Base-by-base conservation (phyloP, 2,329 filamentous ascomycete genomes). In the Botrytis cinerea region DNA sequence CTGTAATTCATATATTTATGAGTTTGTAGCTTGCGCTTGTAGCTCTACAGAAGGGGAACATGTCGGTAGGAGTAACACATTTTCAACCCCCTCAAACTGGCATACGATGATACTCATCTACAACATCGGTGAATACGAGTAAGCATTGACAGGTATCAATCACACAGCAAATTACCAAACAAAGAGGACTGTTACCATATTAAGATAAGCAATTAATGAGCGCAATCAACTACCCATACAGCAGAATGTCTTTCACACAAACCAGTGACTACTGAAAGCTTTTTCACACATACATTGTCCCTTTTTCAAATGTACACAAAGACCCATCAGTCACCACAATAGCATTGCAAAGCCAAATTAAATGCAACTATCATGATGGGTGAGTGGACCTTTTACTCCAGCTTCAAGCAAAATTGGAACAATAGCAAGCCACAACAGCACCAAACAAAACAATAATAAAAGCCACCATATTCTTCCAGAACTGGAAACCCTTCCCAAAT, bases 191-290 rank as follows among this genome's bases (percentile, higher is more conserved):
- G 25, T 7, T 43, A 45, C 16, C 16, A 18, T 7, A 63, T 28
- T 43, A 28, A 45, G 57, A 32, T 59, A 4, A 59, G 28, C 57
- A 48, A 66, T 66, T 66, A 68, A 25, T 16, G 38, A 67, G 51
- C 38, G 16, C 48, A 18, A 54, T 40, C 64, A 9, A 28, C 18
- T 68, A 68, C 35, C 28, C 46, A 28, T 68, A 68, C 64, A 68
- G 40, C 16, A 54, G 25, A 22, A 43, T 40, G 10, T 8, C 18
- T 62, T 14, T n/a, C 35, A n/a, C 22, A 40, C 35, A 4, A 51
- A 35, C 32, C 28, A 40, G 16, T 25, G n/a, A 20, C 35, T 18
- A 38, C 22, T n/a, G 22, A n/a, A 48, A 51, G 0, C 28, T 22
- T 16, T 10, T 48, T 25, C 43, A 28, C 63, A 20, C 4, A 8